Evolutionary conservation across 495 filamentous ascomycete genomes (phyloP), one percentile per base, ranked within the genome.

Genomic region (Penicillium simplicissimum): DNA sequence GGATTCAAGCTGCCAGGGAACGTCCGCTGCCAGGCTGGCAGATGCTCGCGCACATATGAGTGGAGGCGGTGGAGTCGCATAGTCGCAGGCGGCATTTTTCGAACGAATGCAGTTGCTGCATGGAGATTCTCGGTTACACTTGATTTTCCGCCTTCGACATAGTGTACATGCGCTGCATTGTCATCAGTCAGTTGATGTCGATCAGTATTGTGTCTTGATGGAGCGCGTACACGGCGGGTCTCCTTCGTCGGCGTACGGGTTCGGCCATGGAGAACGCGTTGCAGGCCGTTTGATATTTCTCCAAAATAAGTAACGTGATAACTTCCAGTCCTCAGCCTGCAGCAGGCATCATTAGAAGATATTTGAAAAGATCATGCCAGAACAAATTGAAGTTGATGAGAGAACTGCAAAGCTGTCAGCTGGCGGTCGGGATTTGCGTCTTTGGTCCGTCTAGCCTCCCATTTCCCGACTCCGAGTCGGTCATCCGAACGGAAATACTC

Each of bases 61-160:
- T 4, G 61, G 64, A 54, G 53, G 60, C 37, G 48, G 65, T 45
- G 55, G 47, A 34, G 55, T 70, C 23, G 73, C 71, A 62, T 82
- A 85, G 2, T 71, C 61, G 64, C 82, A 85, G 9, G 34, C 58
- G 2, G 55, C 68, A 45, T 68, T 80, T 55, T 71, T 79, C 2
- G 81, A 79, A 10, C 74, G 74, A 1, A 77, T 1, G 54, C 84
- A 85, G 59, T 84, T 82, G 60, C 72, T 80, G 59, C 81, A 85
- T 6, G 82, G 81, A 13, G 34, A 65, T 60, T 79, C 74, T 28
- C 78, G 72, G 68, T 82, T 76, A 63, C 82, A 85, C 61, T 71
- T 69, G n/a, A 83, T 77, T 57, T 85, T 85, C 14, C 81, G 74
- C 58, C 66, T 74, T 34, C 80, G 67, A 43, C 82, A 85, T 1